These are phyloP conservation scores for Lasiodiplodia sp. DNA, from an alignment of 2,329 filamentous ascomycete species.

Conservation along the genomic window DNA sequence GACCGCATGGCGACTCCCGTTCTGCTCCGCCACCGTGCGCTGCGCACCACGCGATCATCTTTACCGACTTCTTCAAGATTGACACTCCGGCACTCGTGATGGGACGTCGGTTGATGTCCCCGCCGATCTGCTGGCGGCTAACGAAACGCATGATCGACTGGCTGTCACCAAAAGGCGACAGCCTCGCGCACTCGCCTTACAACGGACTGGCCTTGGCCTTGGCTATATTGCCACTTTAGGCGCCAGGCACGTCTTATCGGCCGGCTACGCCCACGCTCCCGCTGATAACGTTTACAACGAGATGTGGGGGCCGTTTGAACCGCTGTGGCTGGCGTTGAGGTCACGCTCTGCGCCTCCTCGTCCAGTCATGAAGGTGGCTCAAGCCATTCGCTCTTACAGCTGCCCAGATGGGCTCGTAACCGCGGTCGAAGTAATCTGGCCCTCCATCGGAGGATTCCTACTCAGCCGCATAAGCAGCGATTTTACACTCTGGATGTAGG, in stretches of 20 bases:
- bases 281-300: background rate
- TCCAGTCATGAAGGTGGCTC: background rate
- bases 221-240: slow-evolving; percentile 12
- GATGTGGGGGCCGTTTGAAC: background rate
- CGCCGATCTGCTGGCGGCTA: slow-evolving; percentile 15
- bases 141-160: slow-evolving; percentile 7
- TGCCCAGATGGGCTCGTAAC: background rate
- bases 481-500: background rate
- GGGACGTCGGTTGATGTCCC: background rate
- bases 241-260: background rate
- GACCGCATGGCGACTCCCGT: background rate
- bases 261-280: background rate
- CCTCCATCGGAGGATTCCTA: background rate
- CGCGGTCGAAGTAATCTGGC: background rate
- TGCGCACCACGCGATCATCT: background rate
- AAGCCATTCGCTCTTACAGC: background rate
- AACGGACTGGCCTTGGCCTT: slow-evolving; percentile 7
- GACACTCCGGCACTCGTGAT: background rate
- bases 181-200: slow-evolving; percentile 7
- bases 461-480: background rate
- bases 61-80: background rate
- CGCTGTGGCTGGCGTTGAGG: slow-evolving; percentile 14
- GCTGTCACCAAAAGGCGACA: slow-evolving; percentile 9
- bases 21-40: background rate
- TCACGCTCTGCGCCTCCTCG: background rate